Base-by-base conservation (phyloP, 2,329 filamentous ascomycete genomes). In the Penicillium italicum region DNA sequence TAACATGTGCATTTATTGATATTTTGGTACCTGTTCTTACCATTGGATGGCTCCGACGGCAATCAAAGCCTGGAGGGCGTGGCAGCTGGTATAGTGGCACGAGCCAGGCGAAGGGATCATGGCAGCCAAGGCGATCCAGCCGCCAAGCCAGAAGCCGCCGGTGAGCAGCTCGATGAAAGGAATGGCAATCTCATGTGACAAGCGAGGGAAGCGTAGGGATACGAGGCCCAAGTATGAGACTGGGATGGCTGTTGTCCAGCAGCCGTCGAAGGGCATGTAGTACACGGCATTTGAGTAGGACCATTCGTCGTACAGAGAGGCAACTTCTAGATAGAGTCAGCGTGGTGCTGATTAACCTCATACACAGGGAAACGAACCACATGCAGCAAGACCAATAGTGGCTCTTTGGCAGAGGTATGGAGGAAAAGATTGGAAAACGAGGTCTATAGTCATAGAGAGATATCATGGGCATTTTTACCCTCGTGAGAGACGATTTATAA, bases 251-350 rank as follows among this genome's bases (percentile, higher is more conserved):
- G 57, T 45, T 40, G 64, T 66, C 64, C 64, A 66, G 57, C 63
- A 66, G 49, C 64, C 64, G 41, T 61, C 62, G 59, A 66, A 66
- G 30, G 66, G 63, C 62, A 66, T 63, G 48, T 51, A 66, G 38
- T 66, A 63, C 41, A 62, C 31, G 14, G 60, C 55, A 31, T 57
- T 66, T 8, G 62, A 64, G 62, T 65, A 66, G 28, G 63, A 64
- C 62, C 62, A 63, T 44, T 50, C 10, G 36, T 61, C 56, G 33
- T 63, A 61, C 6, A 65, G 53, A 4, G 60, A 58, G 16, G 51
- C 62, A 12, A 65, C 61, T 38, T 64, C 62, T 65, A 38, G 20
- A n/a, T 14, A 0, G 9, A 20, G 45, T 62, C 34, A 61, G 60
- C 24, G 8, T 5, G 10, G 9, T 12, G 24, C 22, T 24, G 11